Evolutionary conservation across 2,329 filamentous ascomycete species (phyloP).

Genomic region (Periconia sp.): DNA sequence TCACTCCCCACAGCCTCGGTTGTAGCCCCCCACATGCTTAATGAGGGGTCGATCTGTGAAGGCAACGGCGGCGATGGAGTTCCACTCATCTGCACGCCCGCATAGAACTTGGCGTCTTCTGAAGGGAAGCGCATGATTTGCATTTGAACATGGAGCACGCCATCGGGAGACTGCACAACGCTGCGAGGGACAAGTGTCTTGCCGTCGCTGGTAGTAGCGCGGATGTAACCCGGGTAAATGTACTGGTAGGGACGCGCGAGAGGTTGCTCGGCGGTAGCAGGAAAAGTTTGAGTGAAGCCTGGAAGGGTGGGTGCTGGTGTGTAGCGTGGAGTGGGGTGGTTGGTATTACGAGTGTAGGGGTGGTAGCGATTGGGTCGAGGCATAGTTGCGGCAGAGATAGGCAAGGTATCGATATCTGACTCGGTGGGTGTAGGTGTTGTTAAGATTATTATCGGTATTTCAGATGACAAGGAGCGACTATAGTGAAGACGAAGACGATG

Average conservation of each 20-base stretch:
- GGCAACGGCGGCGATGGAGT: not conserved
- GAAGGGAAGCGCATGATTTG: slow-evolving; percentile 15
- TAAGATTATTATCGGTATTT: slow-evolving; percentile 5
- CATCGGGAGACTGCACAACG: slow-evolving; percentile 13
- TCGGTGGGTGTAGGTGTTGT: slow-evolving; percentile 11
- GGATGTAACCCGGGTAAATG: slow-evolving; percentile 8
- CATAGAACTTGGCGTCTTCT: slow-evolving; percentile 3
- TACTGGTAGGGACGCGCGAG: slow-evolving; percentile 3
- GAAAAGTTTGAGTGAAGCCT: not conserved
- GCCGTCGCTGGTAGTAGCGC: slow-evolving; percentile 3
- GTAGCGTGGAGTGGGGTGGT: slow-evolving; percentile 6
- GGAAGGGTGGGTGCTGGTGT: not conserved
- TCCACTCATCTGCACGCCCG: not conserved
- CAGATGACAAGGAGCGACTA: slow-evolving; percentile 10
- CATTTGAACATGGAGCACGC: slow-evolving; percentile 16
- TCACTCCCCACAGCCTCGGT: no score
- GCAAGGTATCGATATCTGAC: slow-evolving; percentile 4
- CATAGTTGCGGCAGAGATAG: slow-evolving; percentile 14
- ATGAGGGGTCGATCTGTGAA: not conserved
- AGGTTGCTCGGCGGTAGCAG: not conserved
- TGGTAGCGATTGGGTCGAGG: slow-evolving; percentile 17
- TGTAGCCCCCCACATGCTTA: no score
- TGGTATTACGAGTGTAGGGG: slow-evolving; percentile 8
- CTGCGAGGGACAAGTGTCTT: slow-evolving; percentile 1
- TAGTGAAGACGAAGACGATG: slow-evolving; percentile 4